These are phyloP conservation scores for Lecanicillium sp. DNA, from an alignment of 2,329 filamentous ascomycete species.

Conservation along the genomic window DNA sequence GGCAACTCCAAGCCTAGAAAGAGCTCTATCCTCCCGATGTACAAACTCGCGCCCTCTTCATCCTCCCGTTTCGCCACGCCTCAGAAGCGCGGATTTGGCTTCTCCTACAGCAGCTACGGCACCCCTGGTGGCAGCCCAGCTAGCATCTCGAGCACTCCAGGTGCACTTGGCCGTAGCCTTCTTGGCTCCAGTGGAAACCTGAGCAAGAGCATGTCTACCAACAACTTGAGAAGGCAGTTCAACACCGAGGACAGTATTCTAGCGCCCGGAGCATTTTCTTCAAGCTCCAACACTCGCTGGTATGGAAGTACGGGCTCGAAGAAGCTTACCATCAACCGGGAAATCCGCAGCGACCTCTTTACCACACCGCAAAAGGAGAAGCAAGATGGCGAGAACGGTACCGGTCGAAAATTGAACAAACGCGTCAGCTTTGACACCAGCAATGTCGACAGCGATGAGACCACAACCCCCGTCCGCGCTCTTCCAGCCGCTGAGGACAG, in stretches of 20 bases:
- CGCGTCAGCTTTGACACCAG: slow-evolving; percentile 85
- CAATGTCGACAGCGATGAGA: slow-evolving; percentile 30
- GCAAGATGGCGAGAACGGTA: slow-evolving; percentile 30
- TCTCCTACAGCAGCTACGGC: slow-evolving; percentile 87
- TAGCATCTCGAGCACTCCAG: slow-evolving; percentile 59
- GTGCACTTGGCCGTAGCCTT: slow-evolving; percentile 57
- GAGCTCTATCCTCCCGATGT: slow-evolving; percentile 72
- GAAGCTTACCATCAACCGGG: slow-evolving; percentile 86
- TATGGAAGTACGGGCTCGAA: slow-evolving; percentile 68
- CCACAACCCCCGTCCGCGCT: slow-evolving; percentile 22
- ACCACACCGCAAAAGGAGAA: slow-evolving; percentile 50
- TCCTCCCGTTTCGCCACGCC: slow-evolving; percentile 75
- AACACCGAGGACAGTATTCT: slow-evolving; percentile 80
- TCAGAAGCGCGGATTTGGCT: slow-evolving; percentile 80
- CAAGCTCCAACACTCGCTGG: slow-evolving; percentile 53
- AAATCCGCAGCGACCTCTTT: slow-evolving; percentile 66
- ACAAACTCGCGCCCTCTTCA: slow-evolving; percentile 76
- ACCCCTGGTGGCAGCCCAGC: slow-evolving; percentile 65
- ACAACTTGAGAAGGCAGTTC: slow-evolving; percentile 74
- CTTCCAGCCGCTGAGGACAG: slow-evolving; percentile 26
- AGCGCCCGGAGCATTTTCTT: slow-evolving; percentile 74
- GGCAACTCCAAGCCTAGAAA: slow-evolving; percentile 68
- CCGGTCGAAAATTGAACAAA: slow-evolving; percentile 59
- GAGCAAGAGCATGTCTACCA: slow-evolving; percentile 82
- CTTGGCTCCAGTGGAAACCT: slow-evolving; percentile 60